phyloP scores from a whole-genome alignment of 2,329 filamentous ascomycete species.

The Fusarium lateritium region DNA sequence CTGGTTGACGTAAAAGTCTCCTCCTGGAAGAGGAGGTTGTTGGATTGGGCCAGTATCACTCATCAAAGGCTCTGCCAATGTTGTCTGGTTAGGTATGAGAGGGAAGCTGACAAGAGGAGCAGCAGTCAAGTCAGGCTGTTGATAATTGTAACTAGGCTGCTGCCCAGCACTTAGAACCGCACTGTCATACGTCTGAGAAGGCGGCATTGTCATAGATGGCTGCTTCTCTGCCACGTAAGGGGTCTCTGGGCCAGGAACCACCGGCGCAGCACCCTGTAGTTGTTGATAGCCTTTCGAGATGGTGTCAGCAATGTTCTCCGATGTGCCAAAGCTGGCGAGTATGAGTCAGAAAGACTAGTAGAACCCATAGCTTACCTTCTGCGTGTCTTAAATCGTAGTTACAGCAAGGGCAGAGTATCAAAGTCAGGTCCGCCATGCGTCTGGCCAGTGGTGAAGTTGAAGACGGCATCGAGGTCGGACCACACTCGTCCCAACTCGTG shows the following conservation, averaged over 20 bases:
- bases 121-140: constrained; percentile 37
- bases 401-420: constrained; percentile 54
- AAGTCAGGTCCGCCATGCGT: constrained; percentile 50
- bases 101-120: constrained; percentile 44
- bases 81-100: constrained; percentile 38
- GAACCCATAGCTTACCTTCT: constrained; percentile 51
- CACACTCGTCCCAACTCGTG: constrained; percentile 44
- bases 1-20: constrained; percentile 42
- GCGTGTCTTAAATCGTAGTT: constrained; percentile 46
- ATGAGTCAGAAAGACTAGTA: background rate
- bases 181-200: constrained; percentile 39
- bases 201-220: constrained; percentile 42
- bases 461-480: constrained; percentile 43
- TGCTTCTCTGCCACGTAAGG: constrained; percentile 54
- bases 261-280: constrained; percentile 45
- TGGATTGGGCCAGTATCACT: constrained; percentile 29
- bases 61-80: constrained; percentile 36
- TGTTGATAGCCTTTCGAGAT: constrained; percentile 54
- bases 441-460: constrained; percentile 47
- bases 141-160: constrained; percentile 33
- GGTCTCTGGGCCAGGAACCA: constrained; percentile 50
- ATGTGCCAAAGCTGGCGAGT: background rate
- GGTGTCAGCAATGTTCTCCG: constrained; percentile 29
- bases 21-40: constrained; percentile 32
- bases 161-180: constrained; percentile 29